These are phyloP conservation scores for Pseudocercospora eumusae DNA, from an alignment of 2,329 filamentous ascomycete genomes.

Conservation along the genomic window DNA sequence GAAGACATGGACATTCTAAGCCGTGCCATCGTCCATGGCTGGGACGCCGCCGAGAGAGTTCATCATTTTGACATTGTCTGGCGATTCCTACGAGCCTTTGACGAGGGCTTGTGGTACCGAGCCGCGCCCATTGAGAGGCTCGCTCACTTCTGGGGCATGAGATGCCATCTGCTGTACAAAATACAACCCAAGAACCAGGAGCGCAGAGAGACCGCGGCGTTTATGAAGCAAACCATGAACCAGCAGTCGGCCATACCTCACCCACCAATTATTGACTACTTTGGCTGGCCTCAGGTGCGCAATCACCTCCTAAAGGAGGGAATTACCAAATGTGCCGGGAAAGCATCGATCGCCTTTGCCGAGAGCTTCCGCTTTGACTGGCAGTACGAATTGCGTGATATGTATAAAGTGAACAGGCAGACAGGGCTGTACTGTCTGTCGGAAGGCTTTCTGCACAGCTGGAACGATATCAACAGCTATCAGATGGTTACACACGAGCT, in stretches of 20 bases:
- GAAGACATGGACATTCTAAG: conserved; percentile 30
- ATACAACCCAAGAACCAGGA: conserved; percentile 29
- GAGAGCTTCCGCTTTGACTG: conserved; percentile 28
- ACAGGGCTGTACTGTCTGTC: conserved; percentile 27
- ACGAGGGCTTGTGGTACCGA: conserved; percentile 30
- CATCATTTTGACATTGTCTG: conserved; percentile 32
- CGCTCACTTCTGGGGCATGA: conserved; percentile 28
- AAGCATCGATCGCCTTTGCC: conserved; percentile 25
- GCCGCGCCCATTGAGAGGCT: conserved; percentile 23
- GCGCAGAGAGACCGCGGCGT: conserved; percentile 12
- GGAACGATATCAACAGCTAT: conserved; percentile 21
- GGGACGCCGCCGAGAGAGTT: conserved; percentile 28
- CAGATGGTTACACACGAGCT: conserved; percentile 22
- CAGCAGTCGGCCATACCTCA: conserved; percentile 17
- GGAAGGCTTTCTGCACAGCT: conserved; percentile 22
- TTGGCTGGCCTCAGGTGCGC: conserved; percentile 29
- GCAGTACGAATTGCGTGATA: conserved; percentile 27
- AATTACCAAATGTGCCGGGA: conserved; percentile 20
- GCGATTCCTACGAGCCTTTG: conserved; percentile 28
- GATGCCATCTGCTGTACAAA: conserved; percentile 27
- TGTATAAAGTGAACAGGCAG: conserved; percentile 24
- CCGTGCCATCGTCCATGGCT: conserved; percentile 25
- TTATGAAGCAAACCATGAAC: conserved; percentile 23
- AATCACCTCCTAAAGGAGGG: conserved; percentile 23
- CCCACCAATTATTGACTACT: conserved; percentile 27